phyloP scores from a whole-genome alignment of 2,329 filamentous ascomycete genomes.

The Aspergillus unguis region DNA sequence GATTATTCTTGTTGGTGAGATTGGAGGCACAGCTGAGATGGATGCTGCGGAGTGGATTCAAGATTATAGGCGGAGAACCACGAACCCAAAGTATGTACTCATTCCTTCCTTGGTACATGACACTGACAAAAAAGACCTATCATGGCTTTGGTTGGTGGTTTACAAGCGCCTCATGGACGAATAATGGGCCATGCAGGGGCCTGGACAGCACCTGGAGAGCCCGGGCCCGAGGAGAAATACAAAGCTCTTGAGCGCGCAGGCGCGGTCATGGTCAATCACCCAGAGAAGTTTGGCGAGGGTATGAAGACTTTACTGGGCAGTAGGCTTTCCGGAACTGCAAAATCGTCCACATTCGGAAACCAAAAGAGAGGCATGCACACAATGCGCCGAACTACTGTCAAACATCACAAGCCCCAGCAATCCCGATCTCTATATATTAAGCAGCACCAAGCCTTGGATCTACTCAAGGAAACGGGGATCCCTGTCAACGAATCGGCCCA shows the following conservation, averaged over 20 bases:
- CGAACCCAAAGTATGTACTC: constrained; percentile 60
- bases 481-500: constrained; percentile 38
- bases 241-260: constrained; percentile 63
- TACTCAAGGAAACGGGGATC: constrained; percentile 54
- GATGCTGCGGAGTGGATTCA: constrained; percentile 72
- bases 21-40: constrained; percentile 67
- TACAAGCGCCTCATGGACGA: constrained; percentile 59
- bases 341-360: constrained; percentile 13
- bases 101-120: not conserved
- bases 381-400: constrained; percentile 29
- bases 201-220: constrained; percentile 65
- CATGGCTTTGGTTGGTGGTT: constrained; percentile 66
- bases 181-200: constrained; percentile 81
- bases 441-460: constrained; percentile 51
- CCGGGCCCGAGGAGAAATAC: constrained; percentile 63
- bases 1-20: constrained; percentile 69
- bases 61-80: constrained; percentile 57
- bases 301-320: constrained; percentile 60
- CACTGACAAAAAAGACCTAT: constrained; percentile 56
- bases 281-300: constrained; percentile 67
- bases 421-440: constrained; percentile 56
- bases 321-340: constrained; percentile 27
- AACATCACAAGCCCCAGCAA: constrained; percentile 28
- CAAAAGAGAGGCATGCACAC: constrained; percentile 56
- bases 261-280: constrained; percentile 69